Percentiles rank a stretch among this genome's conserved stretches.
These are phyloP conservation scores for Verticillium longisporum DNA, from an alignment of 2,329 filamentous ascomycete species.

Conservation along the genomic window DNA sequence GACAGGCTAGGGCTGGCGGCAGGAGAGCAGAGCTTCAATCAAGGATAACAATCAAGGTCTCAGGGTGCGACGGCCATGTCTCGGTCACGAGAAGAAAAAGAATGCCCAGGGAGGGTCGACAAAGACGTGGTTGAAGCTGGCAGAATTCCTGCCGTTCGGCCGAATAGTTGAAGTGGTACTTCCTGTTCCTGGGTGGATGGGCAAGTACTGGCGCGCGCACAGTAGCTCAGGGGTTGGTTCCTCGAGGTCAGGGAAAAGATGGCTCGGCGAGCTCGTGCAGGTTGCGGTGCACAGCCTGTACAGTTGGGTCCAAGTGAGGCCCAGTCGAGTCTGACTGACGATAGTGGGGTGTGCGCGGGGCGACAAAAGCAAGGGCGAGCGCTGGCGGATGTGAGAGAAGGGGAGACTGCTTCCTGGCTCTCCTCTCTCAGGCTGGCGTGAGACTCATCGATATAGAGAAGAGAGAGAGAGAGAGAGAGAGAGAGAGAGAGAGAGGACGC, in stretches of 20 bases:
- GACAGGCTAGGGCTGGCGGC: not conserved
- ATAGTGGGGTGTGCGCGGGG: not conserved
- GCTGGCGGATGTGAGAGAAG: not conserved
- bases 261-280: not conserved
- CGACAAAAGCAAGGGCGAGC: not conserved
- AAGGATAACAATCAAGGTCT: not conserved
- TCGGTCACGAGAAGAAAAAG: not conserved
- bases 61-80: conserved; percentile 3
- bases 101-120: not conserved
- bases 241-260: not conserved
- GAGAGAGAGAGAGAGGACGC: not conserved
- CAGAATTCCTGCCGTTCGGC: not conserved
- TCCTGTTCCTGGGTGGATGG: not conserved
- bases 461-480: not conserved
- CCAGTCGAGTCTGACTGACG: not conserved
- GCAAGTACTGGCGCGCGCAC: not conserved
- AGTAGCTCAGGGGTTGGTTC: not conserved
- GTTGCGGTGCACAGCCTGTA: not conserved
- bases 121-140: not conserved
- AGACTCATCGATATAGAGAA: too few relatives aligned
- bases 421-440: too few relatives aligned
- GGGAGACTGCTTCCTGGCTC: not conserved
- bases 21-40: not conserved
- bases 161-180: not conserved
- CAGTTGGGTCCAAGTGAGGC: not conserved